Evolutionary conservation across 2,329 filamentous ascomycete genomes (phyloP), one percentile per base, ranked within the genome.

Genomic region (Apiospora rasikravindrae): DNA sequence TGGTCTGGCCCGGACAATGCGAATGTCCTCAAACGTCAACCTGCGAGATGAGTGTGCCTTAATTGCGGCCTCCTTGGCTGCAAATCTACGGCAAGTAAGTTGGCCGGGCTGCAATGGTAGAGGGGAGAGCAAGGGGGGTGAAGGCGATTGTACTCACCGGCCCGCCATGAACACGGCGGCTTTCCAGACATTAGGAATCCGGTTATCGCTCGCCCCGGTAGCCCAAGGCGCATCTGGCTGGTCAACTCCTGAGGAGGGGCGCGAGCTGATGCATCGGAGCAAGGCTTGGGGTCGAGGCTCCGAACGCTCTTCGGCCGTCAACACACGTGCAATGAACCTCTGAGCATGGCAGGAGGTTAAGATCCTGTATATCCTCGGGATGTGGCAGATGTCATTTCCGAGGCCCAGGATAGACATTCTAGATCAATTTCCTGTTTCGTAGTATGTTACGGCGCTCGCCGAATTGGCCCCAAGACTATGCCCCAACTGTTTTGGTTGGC

Each of bases 371-470:
- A 97, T 90, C 71, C 94, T 90, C 0, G 86, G 82, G 72, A 94
- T 88, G 72, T 87, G 87, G 81, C 93, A 94, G 71, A 97, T 92
- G 80, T 97, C 95, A 67, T 90, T 96, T 72, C 95, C 95, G 70
- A 97, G 84, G 68, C 87, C 87, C 19, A 96, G 79, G 0, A 90
- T 85, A n/a, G 90, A 85, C 0, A 73, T 68, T 14, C 49, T 70
- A n/a, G 73, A 19, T n/a, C 19, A 2, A 40, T 4, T 4, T n/a
- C 11, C n/a, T 13, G 57, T 14, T 10, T 40, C 4, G 19, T 13
- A 11, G n/a, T 22, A n/a, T 7, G 45, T 7, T 47, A n/a, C 57
- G 5, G 2, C 2, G 10, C 19, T 40, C 33, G 33, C 33, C 29
- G 24, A 64, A 22, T 40, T 14, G 37, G 19, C 33, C 11, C 33